phyloP scores from a whole-genome alignment of 371 early-diverging fungal genomes.

The Basidiobolus meristosporus region DNA sequence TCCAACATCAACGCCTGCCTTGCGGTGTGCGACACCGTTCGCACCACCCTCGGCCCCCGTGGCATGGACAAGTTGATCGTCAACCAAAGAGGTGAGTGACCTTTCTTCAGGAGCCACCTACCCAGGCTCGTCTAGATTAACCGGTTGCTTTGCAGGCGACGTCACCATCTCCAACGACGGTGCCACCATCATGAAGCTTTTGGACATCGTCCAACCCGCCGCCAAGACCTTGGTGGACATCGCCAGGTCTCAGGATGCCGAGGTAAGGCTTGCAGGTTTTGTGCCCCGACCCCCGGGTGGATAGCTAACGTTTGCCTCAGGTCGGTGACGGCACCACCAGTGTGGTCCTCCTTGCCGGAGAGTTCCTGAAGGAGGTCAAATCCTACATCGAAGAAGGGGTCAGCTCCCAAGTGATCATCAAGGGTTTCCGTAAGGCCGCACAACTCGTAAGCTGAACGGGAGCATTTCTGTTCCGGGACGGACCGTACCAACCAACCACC shows the following conservation, averaged over 20 bases:
- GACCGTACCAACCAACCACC: background rate
- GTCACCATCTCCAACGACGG: constrained; percentile 99
- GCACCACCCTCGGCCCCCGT: constrained; percentile 97
- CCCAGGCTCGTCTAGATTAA: background rate
- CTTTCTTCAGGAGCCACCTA: background rate
- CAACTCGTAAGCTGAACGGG: constrained; percentile 23
- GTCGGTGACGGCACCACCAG: constrained; percentile 99
- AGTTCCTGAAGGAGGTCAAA: constrained; percentile 89
- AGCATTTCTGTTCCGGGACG: background rate
- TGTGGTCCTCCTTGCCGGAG: constrained; percentile 95
- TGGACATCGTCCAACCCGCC: constrained; percentile 98
- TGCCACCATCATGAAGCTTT: constrained; percentile 96
- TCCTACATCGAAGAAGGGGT: constrained; percentile 91
- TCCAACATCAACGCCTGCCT: constrained; percentile 96
- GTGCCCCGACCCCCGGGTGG: constrained; percentile 1
- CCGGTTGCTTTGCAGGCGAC: constrained; percentile 22
- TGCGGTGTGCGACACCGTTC: constrained; percentile 89
- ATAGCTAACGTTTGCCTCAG: constrained; percentile 9
- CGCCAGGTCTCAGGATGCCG: constrained; percentile 98
- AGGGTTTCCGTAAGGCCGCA: constrained; percentile 80
- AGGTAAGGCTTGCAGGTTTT: constrained; percentile 55
- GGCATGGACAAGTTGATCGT: constrained; percentile 99
- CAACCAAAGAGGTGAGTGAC: constrained; percentile 52
- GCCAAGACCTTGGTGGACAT: constrained; percentile 96
- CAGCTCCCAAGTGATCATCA: constrained; percentile 85